phyloP scores from a whole-genome alignment of 306 rosid species.

The Hippophae tibetana region DNA sequence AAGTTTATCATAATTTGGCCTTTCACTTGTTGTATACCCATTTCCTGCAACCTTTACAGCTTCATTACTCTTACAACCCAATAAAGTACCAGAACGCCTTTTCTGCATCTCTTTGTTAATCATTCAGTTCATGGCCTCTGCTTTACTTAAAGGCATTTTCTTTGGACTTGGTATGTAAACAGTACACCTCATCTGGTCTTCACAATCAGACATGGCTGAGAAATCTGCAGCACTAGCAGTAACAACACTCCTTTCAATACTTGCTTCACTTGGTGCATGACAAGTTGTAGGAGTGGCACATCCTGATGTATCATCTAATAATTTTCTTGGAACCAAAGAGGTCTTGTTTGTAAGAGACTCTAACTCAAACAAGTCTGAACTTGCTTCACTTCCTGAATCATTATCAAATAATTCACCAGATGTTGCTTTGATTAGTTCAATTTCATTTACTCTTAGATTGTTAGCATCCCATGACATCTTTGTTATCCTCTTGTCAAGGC shows the following conservation, averaged over 20 bases:
- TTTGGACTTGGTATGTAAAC: conserved; percentile 27
- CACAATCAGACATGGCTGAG: conserved; percentile 58
- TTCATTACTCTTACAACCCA: conserved; percentile 74
- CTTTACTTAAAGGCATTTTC: conserved; percentile 13
- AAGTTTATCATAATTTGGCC: conserved; percentile 13
- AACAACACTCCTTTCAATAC: conserved; percentile 92
- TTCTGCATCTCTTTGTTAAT: conserved; percentile 26
- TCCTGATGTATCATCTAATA: conserved; percentile 37
- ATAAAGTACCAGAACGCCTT: conserved; percentile 27
- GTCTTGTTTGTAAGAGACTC: conserved; percentile 54
- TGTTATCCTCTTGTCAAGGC: conserved; percentile 51
- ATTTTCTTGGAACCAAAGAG: conserved; percentile 33
- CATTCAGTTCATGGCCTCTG: conserved; percentile 21
- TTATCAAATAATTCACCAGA: conserved; percentile 24
- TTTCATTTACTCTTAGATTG: conserved; percentile 25
- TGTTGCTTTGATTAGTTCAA: conserved; percentile 16
- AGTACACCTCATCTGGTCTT: conserved; percentile 28
- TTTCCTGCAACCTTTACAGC: conserved; percentile 59
- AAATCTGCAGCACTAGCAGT: conserved; percentile 82
- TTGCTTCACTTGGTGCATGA: conserved; percentile 90
- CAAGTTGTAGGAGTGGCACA: conserved; percentile 55
- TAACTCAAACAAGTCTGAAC: conserved; percentile 90
- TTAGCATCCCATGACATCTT: conserved; percentile 31
- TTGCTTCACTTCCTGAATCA: conserved; percentile 75
- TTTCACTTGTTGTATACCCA: conserved; percentile 28